Base-by-base conservation (phyloP, 2,329 filamentous ascomycete species). In the Gaeumannomyces tritici region DNA sequence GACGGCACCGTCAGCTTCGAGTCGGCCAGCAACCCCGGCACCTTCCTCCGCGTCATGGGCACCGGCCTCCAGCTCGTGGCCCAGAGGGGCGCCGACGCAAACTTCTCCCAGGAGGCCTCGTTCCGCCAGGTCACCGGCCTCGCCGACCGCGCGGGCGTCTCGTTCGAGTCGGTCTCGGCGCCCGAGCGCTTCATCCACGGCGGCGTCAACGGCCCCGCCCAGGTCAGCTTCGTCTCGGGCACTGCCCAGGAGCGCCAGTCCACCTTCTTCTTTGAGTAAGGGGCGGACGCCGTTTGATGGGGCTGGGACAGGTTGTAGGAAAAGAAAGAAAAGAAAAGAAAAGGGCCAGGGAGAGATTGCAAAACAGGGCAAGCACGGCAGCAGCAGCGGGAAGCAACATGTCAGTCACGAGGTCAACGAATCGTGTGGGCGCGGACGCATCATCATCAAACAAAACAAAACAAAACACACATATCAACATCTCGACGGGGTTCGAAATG, bases 61-160 rank as follows among this genome's bases (percentile, higher is more conserved):
- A 4, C 55, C 47, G 3, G 57, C 57, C 65, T 68, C 54, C 65
- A 66, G n/a, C 29, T 62, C 0, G 9, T 8, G 42, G 62, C n/a
- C 4, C n/a, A 42, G 4, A 62, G 54, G 28, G 29, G 64, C 26
- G 62, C 56, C 21, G 62, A 64, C 31, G 63, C 61, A 9, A 54
- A n/a, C 11, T 63, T 65, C 27, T 58, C 57, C 18, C 51, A 55
- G 0, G 63, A 63, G 26, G 64, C 65, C 26, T 69, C 67, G 57
- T 70, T 70, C 59, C 47, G 51, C 1, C 63, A 66, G 57, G 54
- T 47, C 3, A 57, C 64, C 2, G 69, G 69, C 0, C 55, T 69
- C 42, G 70, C 72, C 26, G 74, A 76, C 42, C 69, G 62, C 62
- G 69, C 73, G 5, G 68, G 65, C 0, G 61, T 70, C 4, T 69